Percentiles rank a stretch among this genome's conserved stretches.
Evolutionary conservation across 495 filamentous ascomycete species (phyloP).

Genomic region (Xylaria flabelliformis): DNA sequence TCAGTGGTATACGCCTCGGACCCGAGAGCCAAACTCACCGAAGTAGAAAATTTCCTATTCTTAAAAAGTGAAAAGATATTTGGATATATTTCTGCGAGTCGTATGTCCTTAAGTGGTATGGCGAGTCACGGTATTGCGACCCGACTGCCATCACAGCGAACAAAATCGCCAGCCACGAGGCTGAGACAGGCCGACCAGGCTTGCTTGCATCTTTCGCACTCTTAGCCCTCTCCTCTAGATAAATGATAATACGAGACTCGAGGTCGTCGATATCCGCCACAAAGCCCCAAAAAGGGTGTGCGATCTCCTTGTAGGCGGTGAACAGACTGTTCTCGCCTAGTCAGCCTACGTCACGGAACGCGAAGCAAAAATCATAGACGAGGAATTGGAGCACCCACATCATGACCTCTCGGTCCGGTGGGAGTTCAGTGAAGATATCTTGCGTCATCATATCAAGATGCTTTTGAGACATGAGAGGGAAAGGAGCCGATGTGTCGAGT

Average conservation of each 20-base stretch:
- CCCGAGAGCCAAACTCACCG: constrained; percentile 38
- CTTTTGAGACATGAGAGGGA: constrained; percentile 78
- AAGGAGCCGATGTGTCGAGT: constrained; percentile 83
- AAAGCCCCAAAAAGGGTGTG: constrained; percentile 80
- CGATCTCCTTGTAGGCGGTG: constrained; percentile 75
- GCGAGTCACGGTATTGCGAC: constrained; percentile 78
- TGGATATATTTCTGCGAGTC: constrained; percentile 63
- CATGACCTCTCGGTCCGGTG: constrained; percentile 65
- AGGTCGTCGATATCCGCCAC: constrained; percentile 72
- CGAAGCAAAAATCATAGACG: not conserved
- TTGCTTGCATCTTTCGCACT: constrained; percentile 56
- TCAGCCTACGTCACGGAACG: constrained; percentile 3
- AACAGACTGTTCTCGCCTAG: constrained; percentile 61
- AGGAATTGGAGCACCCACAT: constrained; percentile 49
- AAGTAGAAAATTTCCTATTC: constrained; percentile 60
- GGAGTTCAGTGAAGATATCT: constrained; percentile 72
- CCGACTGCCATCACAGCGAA: constrained; percentile 83
- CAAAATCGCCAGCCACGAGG: constrained; percentile 72
- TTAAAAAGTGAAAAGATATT: constrained; percentile 62
- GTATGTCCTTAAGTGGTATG: constrained; percentile 59
- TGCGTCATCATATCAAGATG: constrained; percentile 73
- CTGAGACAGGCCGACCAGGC: constrained; percentile 62
- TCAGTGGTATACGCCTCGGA: constrained; percentile 9
- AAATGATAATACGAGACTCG: constrained; percentile 67
- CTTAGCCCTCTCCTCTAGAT: constrained; percentile 69